phyloP scores from a whole-genome alignment of 2,329 filamentous ascomycete genomes.

The Stagonosporopsis tanaceti region DNA sequence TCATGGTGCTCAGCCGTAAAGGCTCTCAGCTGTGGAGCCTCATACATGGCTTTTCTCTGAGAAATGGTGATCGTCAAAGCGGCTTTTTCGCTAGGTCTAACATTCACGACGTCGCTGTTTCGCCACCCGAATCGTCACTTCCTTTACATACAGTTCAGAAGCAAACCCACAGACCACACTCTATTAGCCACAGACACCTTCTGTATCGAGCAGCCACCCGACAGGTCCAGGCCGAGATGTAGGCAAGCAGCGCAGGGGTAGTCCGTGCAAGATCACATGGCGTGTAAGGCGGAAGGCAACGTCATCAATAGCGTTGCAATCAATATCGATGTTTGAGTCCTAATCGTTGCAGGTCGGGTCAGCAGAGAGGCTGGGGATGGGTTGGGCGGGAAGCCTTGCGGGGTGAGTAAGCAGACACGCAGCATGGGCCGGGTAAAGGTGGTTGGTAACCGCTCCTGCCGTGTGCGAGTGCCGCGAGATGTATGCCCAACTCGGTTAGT shows the following conservation, averaged over 20 bases:
- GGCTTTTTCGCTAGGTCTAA: not conserved
- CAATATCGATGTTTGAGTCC: constrained; percentile 2
- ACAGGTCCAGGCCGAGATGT: not conserved
- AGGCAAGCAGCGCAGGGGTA: not conserved
- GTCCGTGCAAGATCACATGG: constrained; percentile 1
- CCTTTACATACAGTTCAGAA: not conserved
- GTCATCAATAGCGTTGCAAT: constrained; percentile 11
- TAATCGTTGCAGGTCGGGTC: not conserved
- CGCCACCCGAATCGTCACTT: not conserved
- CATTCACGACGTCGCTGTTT: not conserved
- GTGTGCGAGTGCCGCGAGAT: not conserved
- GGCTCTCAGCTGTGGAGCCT: not conserved
- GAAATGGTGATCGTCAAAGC: not conserved
- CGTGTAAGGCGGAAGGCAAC: constrained; percentile 5
- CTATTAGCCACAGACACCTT: not conserved
- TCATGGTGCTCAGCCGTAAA: not conserved
- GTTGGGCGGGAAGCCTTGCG: constrained; percentile 2
- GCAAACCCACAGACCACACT: not conserved
- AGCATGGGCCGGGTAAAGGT: constrained; percentile 9
- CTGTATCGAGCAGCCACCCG: not conserved
- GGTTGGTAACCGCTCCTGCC: not conserved
- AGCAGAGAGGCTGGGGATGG: constrained; percentile 8
- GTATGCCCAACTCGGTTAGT: not conserved
- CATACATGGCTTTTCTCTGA: not conserved
- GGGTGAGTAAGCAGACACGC: not conserved